Percentiles rank a stretch among this genome's conserved stretches.
Conservation (phyloP, 257 asterid genomes). For the Solanum lignicaule region DNA sequence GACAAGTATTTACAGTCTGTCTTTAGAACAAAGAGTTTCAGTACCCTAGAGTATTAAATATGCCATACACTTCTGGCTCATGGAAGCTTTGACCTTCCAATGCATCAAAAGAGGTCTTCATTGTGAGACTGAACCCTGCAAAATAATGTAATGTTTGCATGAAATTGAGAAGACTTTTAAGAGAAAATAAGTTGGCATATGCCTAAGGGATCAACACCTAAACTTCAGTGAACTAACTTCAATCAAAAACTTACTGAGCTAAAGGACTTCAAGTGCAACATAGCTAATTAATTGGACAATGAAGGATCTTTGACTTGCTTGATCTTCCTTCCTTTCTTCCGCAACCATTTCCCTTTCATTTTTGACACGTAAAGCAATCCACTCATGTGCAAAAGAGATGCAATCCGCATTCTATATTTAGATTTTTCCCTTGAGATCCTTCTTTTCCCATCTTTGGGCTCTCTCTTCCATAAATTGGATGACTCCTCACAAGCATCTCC, state of each 20-base stretch:
- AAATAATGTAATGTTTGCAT: neutral
- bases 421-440: neutral
- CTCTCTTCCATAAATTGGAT: neutral
- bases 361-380: neutral
- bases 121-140: neutral
- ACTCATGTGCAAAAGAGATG: neutral
- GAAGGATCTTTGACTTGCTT: neutral
- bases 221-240: neutral
- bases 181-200: neutral
- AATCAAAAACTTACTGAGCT: neutral
- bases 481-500: neutral
- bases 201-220: neutral
- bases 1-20: neutral
- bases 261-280: neutral
- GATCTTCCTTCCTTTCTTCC: neutral
- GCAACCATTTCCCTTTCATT: neutral
- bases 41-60: neutral
- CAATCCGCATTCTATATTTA: neutral
- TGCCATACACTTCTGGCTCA: neutral
- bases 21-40: neutral
- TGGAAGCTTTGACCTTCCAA: neutral
- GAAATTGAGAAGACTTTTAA: neutral
- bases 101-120: neutral
- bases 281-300: neutral
- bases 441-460: neutral